Conservation (phyloP, 1,139 yeast species). For the Scheffersomyces insectosa region DNA sequence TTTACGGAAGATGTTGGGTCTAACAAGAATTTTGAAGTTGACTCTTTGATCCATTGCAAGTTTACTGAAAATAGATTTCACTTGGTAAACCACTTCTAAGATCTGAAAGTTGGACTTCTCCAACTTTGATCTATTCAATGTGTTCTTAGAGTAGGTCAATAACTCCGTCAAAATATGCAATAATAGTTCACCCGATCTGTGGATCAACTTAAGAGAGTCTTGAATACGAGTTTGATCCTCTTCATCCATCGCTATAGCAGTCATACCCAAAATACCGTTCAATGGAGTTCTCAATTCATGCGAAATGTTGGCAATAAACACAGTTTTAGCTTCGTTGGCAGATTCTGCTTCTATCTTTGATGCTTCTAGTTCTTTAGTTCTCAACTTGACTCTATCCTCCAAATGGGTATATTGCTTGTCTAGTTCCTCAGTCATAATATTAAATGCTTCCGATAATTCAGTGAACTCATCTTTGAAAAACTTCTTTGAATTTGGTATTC, state of each 20-base stretch:
- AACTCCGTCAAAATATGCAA: slow-evolving; percentile 86
- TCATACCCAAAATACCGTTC: slow-evolving; percentile 95
- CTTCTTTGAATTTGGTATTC: slow-evolving; percentile 57
- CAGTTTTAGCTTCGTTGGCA: slow-evolving; percentile 93
- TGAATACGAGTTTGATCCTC: slow-evolving; percentile 64
- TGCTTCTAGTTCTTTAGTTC: slow-evolving; percentile 86
- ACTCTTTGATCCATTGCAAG: slow-evolving; percentile 80
- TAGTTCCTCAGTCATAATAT: slow-evolving; percentile 86
- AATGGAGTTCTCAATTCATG: slow-evolving; percentile 94
- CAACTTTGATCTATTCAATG: slow-evolving; percentile 80
- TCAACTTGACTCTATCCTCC: slow-evolving; percentile 84
- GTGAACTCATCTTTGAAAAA: slow-evolving; percentile 82
- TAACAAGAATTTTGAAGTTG: slow-evolving; percentile 53
- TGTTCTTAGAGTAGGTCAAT: slow-evolving; percentile 85
- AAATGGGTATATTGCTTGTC: slow-evolving; percentile 79
- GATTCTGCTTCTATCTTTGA: slow-evolving; percentile 89
- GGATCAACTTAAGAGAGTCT: slow-evolving; percentile 69
- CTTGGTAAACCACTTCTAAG: slow-evolving; percentile 77
- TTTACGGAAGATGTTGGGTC: slow-evolving; percentile 61
- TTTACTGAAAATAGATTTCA: slow-evolving; percentile 83
- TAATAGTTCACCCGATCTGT: slow-evolving; percentile 83
- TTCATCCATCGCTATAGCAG: slow-evolving; percentile 90
- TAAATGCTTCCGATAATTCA: slow-evolving; percentile 84
- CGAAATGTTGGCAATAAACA: slow-evolving; percentile 92
- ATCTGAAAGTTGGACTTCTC: slow-evolving; percentile 79